These are phyloP conservation scores for Magnaporthiopsis rhizophila DNA, from an alignment of 2,329 filamentous ascomycete genomes.

Conservation along the genomic window DNA sequence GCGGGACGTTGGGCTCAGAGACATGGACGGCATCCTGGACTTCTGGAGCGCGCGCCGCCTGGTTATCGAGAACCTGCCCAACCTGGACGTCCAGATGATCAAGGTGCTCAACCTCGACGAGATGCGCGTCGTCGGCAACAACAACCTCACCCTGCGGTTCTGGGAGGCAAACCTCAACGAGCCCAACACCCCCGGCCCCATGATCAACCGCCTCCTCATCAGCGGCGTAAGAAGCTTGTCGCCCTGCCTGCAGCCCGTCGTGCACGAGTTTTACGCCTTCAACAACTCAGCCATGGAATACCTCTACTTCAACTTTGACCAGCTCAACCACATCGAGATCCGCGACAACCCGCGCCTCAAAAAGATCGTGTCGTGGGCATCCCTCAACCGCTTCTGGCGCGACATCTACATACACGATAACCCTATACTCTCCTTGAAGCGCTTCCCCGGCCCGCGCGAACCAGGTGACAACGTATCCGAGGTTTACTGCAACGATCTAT, in stretches of 20 bases:
- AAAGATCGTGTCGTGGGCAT: slow-evolving; percentile 6
- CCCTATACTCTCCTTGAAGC: slow-evolving; percentile 4
- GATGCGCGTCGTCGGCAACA: slow-evolving; percentile 7
- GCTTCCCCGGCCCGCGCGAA: neutral
- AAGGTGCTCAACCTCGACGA: slow-evolving; percentile 3
- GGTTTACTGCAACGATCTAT: neutral
- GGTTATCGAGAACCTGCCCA: slow-evolving; percentile 6
- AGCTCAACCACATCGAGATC: slow-evolving; percentile 5
- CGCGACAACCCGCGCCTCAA: slow-evolving; percentile 7
- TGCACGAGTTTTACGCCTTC: slow-evolving; percentile 7
- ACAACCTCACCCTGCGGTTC: slow-evolving; percentile 8
- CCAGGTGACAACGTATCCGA: slow-evolving; percentile 6
- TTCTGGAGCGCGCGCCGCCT: slow-evolving; percentile 6
- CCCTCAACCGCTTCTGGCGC: slow-evolving; percentile 4
- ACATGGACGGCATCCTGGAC: slow-evolving; percentile 6
- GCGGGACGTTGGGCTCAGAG: neutral
- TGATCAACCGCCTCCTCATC: slow-evolving; percentile 4
- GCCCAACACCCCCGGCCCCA: neutral
- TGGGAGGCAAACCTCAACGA: slow-evolving; percentile 3
- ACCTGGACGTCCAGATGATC: slow-evolving; percentile 1
- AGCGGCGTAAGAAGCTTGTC: slow-evolving; percentile 5
- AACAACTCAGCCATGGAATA: slow-evolving; percentile 8
- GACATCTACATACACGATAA: slow-evolving; percentile 7
- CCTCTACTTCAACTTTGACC: slow-evolving; percentile 8
- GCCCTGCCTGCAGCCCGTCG: slow-evolving; percentile 5